Evolutionary conservation across 441 rosid genomes (phyloP).

Genomic region (Kokia cookei): DNA sequence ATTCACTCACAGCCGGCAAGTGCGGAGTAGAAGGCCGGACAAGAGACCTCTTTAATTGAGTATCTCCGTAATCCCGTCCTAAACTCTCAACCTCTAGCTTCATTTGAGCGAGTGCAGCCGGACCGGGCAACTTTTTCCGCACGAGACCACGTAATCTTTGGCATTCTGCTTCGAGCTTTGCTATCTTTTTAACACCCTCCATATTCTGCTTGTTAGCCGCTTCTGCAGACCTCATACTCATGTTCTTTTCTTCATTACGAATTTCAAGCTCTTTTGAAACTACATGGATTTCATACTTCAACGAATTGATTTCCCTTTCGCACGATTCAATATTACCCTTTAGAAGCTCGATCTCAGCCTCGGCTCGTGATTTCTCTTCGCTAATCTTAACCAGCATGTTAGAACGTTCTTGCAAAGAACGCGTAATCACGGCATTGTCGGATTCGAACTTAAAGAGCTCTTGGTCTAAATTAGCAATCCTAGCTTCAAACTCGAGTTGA

Average conservation of each 20-base stretch:
- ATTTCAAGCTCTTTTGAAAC: conserved; percentile 83
- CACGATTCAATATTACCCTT: conserved; percentile 77
- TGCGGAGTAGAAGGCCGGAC: conserved; percentile 67
- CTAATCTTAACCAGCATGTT: conserved; percentile 71
- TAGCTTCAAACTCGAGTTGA: conserved; percentile 64
- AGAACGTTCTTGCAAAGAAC: conserved; percentile 85
- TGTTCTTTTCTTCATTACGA: conserved; percentile 94
- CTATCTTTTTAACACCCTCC: conserved; percentile 85
- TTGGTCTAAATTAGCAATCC: conserved; percentile 61
- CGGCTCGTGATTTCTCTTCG: conserved; percentile 81
- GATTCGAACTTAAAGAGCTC: conserved; percentile 73
- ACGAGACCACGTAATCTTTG: conserved; percentile 86
- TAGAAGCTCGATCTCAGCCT: conserved; percentile 82
- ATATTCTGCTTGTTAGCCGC: conserved; percentile 77
- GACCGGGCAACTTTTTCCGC: conserved; percentile 94
- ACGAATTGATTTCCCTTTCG: conserved; percentile 80
- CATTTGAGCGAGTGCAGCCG: conserved; percentile 98
- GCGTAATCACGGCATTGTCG: conserved; percentile 67
- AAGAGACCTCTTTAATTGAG: conserved; percentile 72
- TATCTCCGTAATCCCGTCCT: conserved; percentile 76
- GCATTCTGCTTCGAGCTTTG: conserved; percentile 93
- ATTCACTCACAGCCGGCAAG: conserved; percentile 52
- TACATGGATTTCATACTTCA: conserved; percentile 81
- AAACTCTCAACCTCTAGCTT: conserved; percentile 90
- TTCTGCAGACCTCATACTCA: conserved; percentile 91